phyloP scores from a whole-genome alignment of 208 protist genomes.

The Leptomonas pyrrhocoris region DNA sequence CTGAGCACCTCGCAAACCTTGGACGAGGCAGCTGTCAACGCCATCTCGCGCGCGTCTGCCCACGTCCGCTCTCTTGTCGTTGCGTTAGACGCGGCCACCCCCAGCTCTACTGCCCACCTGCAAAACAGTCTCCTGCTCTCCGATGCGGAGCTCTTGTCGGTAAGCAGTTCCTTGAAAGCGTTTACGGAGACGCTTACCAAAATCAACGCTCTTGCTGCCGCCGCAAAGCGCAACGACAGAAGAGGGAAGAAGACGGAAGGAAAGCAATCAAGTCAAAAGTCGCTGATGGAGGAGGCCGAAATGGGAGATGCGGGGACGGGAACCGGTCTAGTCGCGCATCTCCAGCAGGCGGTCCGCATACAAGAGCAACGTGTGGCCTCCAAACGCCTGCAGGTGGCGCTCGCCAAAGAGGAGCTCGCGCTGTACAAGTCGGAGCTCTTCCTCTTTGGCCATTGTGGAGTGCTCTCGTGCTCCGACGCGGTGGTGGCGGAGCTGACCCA shows the following conservation, averaged over 20 bases:
- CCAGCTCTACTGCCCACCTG: slow-evolving; percentile 36
- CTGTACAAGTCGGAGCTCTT: slow-evolving; percentile 74
- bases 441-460: slow-evolving; percentile 50
- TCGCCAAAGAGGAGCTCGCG: slow-evolving; percentile 84
- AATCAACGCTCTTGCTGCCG: slow-evolving; percentile 11
- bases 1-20: slow-evolving; percentile 22
- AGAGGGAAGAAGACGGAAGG: slow-evolving; percentile 4
- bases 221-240: not conserved
- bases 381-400: slow-evolving; percentile 49
- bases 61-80: slow-evolving; percentile 32
- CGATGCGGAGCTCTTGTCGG: slow-evolving; percentile 74
- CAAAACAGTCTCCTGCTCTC: slow-evolving; percentile 69
- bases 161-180: slow-evolving; percentile 47
- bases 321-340: slow-evolving; percentile 24
- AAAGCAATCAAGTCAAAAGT: not conserved
- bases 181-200: slow-evolving; percentile 42
- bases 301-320: not conserved
- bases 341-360: slow-evolving; percentile 41
- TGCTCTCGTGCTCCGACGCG: slow-evolving; percentile 50
- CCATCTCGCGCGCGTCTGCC: slow-evolving; percentile 9
- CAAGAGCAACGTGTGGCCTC: slow-evolving; percentile 41
- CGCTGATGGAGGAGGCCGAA: not conserved
- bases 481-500: slow-evolving; percentile 16
- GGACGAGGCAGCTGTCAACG: slow-evolving; percentile 1
- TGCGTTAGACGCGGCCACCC: slow-evolving; percentile 51